phyloP scores from a whole-genome alignment of 2,329 filamentous ascomycete genomes.

The Fusarium sp. region DNA sequence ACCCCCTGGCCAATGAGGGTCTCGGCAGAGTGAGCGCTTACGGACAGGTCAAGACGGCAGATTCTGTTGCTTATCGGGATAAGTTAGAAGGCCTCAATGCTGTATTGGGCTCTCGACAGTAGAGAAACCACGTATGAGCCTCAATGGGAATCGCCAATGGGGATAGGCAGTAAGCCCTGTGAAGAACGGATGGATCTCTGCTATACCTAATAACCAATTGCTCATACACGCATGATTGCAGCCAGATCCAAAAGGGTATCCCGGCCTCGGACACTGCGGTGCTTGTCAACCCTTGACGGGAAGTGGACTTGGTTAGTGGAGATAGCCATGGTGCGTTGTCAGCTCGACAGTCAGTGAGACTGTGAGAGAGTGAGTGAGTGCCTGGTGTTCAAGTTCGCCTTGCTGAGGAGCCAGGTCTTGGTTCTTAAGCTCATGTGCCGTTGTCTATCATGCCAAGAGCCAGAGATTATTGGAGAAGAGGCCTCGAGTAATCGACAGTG shows the following conservation, averaged over 20 bases:
- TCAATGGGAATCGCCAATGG: background rate
- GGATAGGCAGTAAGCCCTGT: background rate
- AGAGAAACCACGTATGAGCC: conserved; percentile 2
- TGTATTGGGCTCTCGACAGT: background rate
- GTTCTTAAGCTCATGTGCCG: background rate
- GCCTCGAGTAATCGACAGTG: conserved; percentile 6
- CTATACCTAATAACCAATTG: background rate
- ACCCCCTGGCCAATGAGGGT: conserved; percentile 32
- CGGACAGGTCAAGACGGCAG: background rate
- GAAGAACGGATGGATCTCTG: background rate
- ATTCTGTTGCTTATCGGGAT: conserved; percentile 1
- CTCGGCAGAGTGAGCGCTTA: conserved; percentile 7
- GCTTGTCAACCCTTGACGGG: conserved; percentile 16
- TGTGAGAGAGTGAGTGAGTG: background rate
- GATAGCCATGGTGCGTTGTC: conserved; percentile 27
- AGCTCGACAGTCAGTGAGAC: background rate
- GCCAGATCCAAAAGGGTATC: conserved; percentile 20
- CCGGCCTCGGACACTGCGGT: conserved; percentile 14
- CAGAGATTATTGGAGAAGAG: background rate
- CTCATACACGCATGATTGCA: conserved; percentile 11
- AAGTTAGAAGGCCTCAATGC: conserved; percentile 24
- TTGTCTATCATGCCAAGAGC: conserved; percentile 1
- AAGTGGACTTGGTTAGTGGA: conserved; percentile 18
- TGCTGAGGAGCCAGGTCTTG: background rate
- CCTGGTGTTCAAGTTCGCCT: conserved; percentile 3